Evolutionary conservation across 306 rosid genomes (phyloP).

Genomic region (Pyrus communis): DNA sequence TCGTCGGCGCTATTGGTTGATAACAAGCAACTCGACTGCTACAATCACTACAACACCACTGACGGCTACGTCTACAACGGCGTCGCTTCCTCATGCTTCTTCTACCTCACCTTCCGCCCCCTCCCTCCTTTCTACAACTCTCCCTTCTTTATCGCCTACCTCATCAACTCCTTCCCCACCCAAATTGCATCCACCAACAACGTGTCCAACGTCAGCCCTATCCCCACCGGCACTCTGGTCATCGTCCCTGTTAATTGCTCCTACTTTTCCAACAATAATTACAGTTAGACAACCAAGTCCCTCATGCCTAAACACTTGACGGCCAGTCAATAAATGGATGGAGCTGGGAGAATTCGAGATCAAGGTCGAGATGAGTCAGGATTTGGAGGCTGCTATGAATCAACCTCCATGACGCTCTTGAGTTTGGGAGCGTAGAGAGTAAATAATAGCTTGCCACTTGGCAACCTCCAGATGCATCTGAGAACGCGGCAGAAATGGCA

Average conservation of each 20-base stretch:
- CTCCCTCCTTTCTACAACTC: conserved; percentile 20
- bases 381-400: too few species aligned
- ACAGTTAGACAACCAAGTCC: too few species aligned
- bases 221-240: conserved; percentile 23
- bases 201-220: conserved; percentile 25
- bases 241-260: conserved; percentile 47
- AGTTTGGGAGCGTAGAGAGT: conserved; percentile 46
- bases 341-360: too few species aligned
- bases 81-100: conserved; percentile 2
- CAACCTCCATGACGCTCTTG: conserved; percentile 44
- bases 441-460: conserved; percentile 33
- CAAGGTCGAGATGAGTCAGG: too few species aligned
- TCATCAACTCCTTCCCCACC: conserved; percentile 22
- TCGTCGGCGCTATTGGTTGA: too few species aligned
- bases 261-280: neutral
- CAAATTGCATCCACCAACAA: conserved; percentile 38
- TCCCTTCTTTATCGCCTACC: conserved; percentile 26
- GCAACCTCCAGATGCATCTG: conserved; percentile 38
- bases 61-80: too few species aligned
- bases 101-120: conserved; percentile 57
- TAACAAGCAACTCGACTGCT: too few species aligned
- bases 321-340: too few species aligned
- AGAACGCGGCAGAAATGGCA: conserved; percentile 23
- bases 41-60: too few species aligned
- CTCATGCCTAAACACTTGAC: too few species aligned